Conservation (phyloP, 2,329 filamentous ascomycete genomes). For the Coniosporium tulheliwenetii region DNA sequence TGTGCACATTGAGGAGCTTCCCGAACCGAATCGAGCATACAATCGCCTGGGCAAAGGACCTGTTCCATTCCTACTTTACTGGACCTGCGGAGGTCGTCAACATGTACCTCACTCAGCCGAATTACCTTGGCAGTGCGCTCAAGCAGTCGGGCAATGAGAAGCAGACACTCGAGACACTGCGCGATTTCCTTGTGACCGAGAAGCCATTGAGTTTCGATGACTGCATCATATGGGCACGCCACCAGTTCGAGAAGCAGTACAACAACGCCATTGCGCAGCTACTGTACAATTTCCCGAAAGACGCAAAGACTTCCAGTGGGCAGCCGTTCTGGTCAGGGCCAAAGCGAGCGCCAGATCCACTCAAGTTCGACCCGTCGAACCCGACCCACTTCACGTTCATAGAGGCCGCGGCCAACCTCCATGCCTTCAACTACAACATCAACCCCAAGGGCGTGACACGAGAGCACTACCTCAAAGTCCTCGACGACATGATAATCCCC, state of each 20-base stretch:
- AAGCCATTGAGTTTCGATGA: slow-evolving; percentile 89
- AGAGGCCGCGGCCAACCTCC: slow-evolving; percentile 75
- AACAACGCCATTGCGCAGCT: slow-evolving; percentile 94
- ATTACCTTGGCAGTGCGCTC: slow-evolving; percentile 73
- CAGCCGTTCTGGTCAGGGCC: slow-evolving; percentile 96
- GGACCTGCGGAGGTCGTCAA: slow-evolving; percentile 91
- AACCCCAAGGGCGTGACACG: slow-evolving; percentile 62
- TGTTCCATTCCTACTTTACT: slow-evolving; percentile 89
- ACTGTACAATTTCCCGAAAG: slow-evolving; percentile 93
- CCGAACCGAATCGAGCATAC: slow-evolving; percentile 98
- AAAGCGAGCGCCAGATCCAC: slow-evolving; percentile 83
- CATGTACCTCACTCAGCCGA: slow-evolving; percentile 77
- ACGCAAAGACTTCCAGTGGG: slow-evolving; percentile 73
- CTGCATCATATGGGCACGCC: slow-evolving; percentile 88
- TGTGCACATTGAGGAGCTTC: slow-evolving; percentile 95
- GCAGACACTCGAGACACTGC: slow-evolving; percentile 76
- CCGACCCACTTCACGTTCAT: slow-evolving; percentile 79
- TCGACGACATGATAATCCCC: slow-evolving; percentile 87
- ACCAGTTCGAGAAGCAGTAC: slow-evolving; percentile 91
- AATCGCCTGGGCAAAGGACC: slow-evolving; percentile 92
- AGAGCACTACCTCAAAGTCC: slow-evolving; percentile 58
- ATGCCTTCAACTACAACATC: slow-evolving; percentile 96
- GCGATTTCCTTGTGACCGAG: slow-evolving; percentile 79
- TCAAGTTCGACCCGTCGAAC: slow-evolving; percentile 78
- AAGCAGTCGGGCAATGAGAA: slow-evolving; percentile 95